phyloP scores from a whole-genome alignment of 2,329 filamentous ascomycete species.

The Ophiostoma sp. region DNA sequence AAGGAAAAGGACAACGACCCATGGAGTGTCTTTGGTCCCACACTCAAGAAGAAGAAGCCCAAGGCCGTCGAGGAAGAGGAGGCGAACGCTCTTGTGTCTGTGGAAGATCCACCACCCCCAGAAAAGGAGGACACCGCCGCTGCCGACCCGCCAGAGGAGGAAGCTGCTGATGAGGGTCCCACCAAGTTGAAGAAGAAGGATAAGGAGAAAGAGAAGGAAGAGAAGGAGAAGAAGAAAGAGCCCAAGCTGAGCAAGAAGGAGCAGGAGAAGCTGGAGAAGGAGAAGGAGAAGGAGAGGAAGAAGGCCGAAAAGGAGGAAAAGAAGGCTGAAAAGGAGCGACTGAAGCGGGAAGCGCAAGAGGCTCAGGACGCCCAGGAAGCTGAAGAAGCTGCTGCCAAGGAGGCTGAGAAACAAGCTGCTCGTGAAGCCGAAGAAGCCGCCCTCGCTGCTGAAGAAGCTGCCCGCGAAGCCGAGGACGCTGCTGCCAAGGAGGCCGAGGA shows the following conservation, averaged over 20 bases:
- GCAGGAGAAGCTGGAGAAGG: slow-evolving; percentile 45
- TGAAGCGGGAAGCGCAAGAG: slow-evolving; percentile 32
- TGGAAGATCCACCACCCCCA: slow-evolving; percentile 35
- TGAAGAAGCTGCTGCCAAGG: slow-evolving; percentile 34
- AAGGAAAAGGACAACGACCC: slow-evolving; percentile 38
- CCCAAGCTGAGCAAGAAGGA: slow-evolving; percentile 47
- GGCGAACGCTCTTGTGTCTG: slow-evolving; percentile 30
- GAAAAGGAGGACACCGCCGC: slow-evolving; percentile 39
- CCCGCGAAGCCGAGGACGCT: slow-evolving; percentile 34
- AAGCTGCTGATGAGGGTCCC: slow-evolving; percentile 40
- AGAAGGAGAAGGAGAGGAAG: slow-evolving; percentile 32
- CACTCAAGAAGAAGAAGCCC: slow-evolving; percentile 30
- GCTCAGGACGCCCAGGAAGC: slow-evolving; percentile 31
- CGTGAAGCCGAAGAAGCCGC: slow-evolving; percentile 32
- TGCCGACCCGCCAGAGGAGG: slow-evolving; percentile 33
- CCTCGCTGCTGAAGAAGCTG: slow-evolving; percentile 30
- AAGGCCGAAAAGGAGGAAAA: slow-evolving; percentile 36
- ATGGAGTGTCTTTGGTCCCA: slow-evolving; percentile 32
- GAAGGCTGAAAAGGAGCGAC: slow-evolving; percentile 35
- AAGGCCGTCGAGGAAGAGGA: slow-evolving; percentile 42
- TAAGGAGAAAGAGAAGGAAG: slow-evolving; percentile 31
- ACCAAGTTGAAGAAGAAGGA: slow-evolving; percentile 38
- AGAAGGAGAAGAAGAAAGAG: slow-evolving; percentile 37
- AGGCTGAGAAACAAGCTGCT: slow-evolving; percentile 38
- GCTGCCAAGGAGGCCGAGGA: slow-evolving; percentile 33